phyloP scores from a whole-genome alignment of 2,329 filamentous ascomycete genomes.

The Teratosphaeria nubilosa region DNA sequence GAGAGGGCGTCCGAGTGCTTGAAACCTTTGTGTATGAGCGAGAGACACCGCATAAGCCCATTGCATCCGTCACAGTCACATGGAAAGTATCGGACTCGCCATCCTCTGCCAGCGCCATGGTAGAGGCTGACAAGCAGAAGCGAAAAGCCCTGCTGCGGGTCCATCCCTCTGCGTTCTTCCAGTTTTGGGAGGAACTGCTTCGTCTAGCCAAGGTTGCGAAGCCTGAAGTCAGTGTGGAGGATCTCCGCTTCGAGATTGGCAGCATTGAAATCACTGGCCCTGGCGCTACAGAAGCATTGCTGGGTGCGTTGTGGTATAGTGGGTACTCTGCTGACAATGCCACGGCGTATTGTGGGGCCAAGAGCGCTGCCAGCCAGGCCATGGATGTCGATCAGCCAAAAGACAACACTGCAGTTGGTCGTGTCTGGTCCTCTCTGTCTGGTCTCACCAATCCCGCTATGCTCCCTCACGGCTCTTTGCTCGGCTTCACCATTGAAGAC shows the following conservation, averaged over 20 bases:
- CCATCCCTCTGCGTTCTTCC: slow-evolving; percentile 70
- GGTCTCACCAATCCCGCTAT: slow-evolving; percentile 58
- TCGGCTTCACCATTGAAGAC: slow-evolving; percentile 67
- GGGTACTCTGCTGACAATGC: not conserved
- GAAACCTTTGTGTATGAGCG: slow-evolving; percentile 49
- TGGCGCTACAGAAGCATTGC: slow-evolving; percentile 66
- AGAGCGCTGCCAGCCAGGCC: not conserved
- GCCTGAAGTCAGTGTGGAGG: slow-evolving; percentile 54
- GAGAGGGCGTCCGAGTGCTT: slow-evolving; percentile 47
- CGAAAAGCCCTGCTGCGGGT: slow-evolving; percentile 59
- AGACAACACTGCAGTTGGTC: slow-evolving; percentile 14
- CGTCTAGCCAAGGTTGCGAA: slow-evolving; percentile 49
- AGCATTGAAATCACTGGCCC: slow-evolving; percentile 63
- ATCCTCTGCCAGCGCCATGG: slow-evolving; percentile 9
- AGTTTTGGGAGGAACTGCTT: slow-evolving; percentile 56
- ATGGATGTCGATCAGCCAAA: not conserved
- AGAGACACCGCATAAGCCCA: slow-evolving; percentile 43
- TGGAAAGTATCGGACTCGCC: slow-evolving; percentile 54
- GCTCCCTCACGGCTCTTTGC: slow-evolving; percentile 57
- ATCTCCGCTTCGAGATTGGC: slow-evolving; percentile 61
- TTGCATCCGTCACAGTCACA: slow-evolving; percentile 63
- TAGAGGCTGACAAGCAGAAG: slow-evolving; percentile 27
- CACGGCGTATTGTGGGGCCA: not conserved
- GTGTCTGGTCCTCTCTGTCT: slow-evolving; percentile 41
- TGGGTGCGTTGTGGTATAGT: slow-evolving; percentile 49